phyloP scores from a whole-genome alignment of 805 yeast species.

The Torulaspora delbrueckii region DNA sequence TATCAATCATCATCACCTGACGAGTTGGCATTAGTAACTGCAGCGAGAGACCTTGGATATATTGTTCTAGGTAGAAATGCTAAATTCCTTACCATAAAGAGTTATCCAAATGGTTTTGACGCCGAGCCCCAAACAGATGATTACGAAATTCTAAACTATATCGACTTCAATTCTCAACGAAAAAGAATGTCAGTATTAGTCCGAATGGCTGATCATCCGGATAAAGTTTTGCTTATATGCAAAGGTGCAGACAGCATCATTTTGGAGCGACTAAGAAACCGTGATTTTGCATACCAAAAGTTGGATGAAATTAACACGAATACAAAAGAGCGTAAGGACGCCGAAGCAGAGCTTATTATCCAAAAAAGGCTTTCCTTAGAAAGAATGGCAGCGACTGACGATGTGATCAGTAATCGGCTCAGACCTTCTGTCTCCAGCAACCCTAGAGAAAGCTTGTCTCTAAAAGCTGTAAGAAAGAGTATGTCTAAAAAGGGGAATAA shows the following conservation, averaged over 20 bases:
- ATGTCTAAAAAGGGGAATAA: conserved; percentile 22
- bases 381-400: conserved; percentile 22
- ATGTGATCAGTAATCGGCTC: conserved; percentile 30
- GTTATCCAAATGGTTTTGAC: conserved; percentile 80
- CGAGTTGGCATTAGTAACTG: conserved; percentile 87
- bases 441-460: conserved; percentile 28
- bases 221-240: conserved; percentile 69
- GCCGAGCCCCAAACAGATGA: conserved; percentile 56
- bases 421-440: conserved; percentile 31
- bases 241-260: conserved; percentile 96
- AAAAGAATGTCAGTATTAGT: conserved; percentile 93
- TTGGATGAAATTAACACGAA: conserved; percentile 56
- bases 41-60: conserved; percentile 93
- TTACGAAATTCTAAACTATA: conserved; percentile 70
- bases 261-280: conserved; percentile 60
- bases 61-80: conserved; percentile 69
- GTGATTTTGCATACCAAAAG: conserved; percentile 57
- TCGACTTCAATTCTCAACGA: conserved; percentile 82
- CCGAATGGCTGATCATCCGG: conserved; percentile 57
- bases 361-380: conserved; percentile 51
- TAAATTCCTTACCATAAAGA: conserved; percentile 56
- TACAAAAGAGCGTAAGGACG: conserved; percentile 58
- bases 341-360: conserved; percentile 72
- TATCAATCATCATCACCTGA: conserved; percentile 97
- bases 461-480: conserved; percentile 31